Conservation (phyloP, 306 rosid species). For the Malus asiatica region DNA sequence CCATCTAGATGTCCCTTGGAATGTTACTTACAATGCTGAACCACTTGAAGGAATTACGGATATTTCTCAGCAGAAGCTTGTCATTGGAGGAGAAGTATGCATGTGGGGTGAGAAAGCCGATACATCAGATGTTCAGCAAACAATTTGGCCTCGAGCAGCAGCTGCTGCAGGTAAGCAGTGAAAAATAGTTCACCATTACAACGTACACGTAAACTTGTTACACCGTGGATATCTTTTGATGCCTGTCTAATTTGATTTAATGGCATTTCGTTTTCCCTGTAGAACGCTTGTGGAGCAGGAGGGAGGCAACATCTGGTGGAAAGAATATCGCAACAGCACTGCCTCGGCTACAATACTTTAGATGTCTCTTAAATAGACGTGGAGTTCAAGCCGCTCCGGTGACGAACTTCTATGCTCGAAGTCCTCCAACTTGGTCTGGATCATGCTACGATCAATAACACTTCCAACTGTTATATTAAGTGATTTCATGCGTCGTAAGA, state of each 20-base stretch:
- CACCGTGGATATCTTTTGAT: not conserved
- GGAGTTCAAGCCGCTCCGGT: slow-evolving; percentile 89
- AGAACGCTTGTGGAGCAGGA: slow-evolving; percentile 91
- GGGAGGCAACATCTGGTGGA: slow-evolving; percentile 26
- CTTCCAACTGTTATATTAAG: not conserved
- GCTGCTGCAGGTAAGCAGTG: slow-evolving; percentile 83
- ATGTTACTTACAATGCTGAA: slow-evolving; percentile 55
- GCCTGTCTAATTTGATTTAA: not conserved
- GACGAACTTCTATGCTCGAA: slow-evolving; percentile 53
- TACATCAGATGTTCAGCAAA: slow-evolving; percentile 76
- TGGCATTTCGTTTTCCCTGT: slow-evolving; percentile 2
- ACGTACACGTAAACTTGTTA: not conserved
- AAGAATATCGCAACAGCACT: slow-evolving; percentile 37
- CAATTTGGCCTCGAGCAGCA: slow-evolving; percentile 99
- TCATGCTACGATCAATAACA: slow-evolving; percentile 75
- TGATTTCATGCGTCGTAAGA: not conserved
- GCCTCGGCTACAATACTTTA: slow-evolving; percentile 64
- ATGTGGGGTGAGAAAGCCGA: slow-evolving; percentile 94
- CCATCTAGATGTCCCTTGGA: slow-evolving; percentile 95
- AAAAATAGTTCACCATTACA: not conserved
- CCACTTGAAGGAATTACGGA: slow-evolving; percentile 68
- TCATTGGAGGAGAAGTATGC: slow-evolving; percentile 95
- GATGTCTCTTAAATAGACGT: slow-evolving; percentile 75
- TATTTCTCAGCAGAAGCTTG: slow-evolving; percentile 56
- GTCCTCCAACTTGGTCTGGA: slow-evolving; percentile 68